These are phyloP conservation scores for Tricholoma terreum DNA, from an alignment of 768 basidiomycete genomes.

Conservation along the genomic window DNA sequence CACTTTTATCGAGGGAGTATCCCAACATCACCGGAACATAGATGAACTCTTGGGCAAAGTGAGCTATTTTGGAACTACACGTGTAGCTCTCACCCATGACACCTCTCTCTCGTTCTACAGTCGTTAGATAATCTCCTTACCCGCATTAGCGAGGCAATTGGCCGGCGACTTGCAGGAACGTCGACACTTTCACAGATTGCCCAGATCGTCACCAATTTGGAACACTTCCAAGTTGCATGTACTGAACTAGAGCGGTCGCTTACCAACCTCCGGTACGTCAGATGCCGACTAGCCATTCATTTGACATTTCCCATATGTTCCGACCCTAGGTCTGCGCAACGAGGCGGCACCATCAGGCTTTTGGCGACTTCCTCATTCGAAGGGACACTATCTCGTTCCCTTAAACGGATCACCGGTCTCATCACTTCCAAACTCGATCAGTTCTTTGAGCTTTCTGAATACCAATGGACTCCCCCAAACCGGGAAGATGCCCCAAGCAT, in stretches of 20 bases:
- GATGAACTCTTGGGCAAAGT: slow-evolving; percentile 92
- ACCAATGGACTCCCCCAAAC: slow-evolving; percentile 82
- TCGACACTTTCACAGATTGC: slow-evolving; percentile 87
- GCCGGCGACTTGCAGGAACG: slow-evolving; percentile 67
- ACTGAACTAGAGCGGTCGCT: slow-evolving; percentile 81
- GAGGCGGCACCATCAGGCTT: slow-evolving; percentile 78
- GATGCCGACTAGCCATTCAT: neutral
- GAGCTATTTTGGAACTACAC: slow-evolving; percentile 4
- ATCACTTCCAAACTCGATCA: slow-evolving; percentile 92
- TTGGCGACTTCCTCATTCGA: slow-evolving; percentile 63
- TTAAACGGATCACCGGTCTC: slow-evolving; percentile 72
- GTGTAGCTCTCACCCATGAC: neutral
- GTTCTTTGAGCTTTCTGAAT: slow-evolving; percentile 93
- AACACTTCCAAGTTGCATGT: slow-evolving; percentile 87
- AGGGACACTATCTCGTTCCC: slow-evolving; percentile 62
- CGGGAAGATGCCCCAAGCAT: slow-evolving; percentile 81
- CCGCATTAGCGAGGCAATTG: slow-evolving; percentile 74
- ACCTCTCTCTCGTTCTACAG: slow-evolving; percentile 38
- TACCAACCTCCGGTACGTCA: slow-evolving; percentile 69
- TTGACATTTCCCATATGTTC: neutral
- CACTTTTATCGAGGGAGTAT: slow-evolving; percentile 92
- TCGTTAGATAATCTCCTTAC: slow-evolving; percentile 83
- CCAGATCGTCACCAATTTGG: slow-evolving; percentile 89
- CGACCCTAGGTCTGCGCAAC: slow-evolving; percentile 65
- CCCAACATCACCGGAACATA: slow-evolving; percentile 86